Evolutionary conservation across 495 filamentous ascomycete species (phyloP), one percentile per base, ranked within the genome.

Genomic region (Neurospora sp.): DNA sequence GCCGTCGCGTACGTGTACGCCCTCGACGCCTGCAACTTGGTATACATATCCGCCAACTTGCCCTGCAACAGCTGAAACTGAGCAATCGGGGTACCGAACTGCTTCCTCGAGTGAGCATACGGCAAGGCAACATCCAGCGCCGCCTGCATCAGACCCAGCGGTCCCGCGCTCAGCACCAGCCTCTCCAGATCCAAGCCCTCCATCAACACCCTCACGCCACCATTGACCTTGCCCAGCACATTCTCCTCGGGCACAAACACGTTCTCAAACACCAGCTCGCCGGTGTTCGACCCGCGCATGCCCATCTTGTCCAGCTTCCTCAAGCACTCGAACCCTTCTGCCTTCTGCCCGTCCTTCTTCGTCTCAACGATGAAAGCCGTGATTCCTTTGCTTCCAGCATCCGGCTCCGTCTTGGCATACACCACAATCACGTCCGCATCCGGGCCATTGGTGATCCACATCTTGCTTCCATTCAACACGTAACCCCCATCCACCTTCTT

Each of bases 361-460:
- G 89, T 91, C 77, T 97, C 90, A 31, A 98, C 92, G 65, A 99
- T 85, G 82, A 98, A 97, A 45, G 95, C 96, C 0, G 95, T 96
- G 81, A 99, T 97, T 65, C 96, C 96, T 82, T 96, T 97, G 74
- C 90, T 93, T 22, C 86, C 95, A 71, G 85, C 88, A 10, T 90
- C 86, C 20, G 95, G 95, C 53, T 89, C 87, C 7, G 96, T 97
- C 84, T 99, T 99, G 22, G 96, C 96, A 81, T 99, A 99, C 27
- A 99, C 94, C 69, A 99, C 87, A 16, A 98, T 87, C 38, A 90
- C 85, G 80, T 97, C 88, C 53, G 94, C 96, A 76, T 98, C 96
- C 18, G 96, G 96, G 16, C 96, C 96, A 78, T 99, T 99, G 38
- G 96, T 99, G 74, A 99, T 99, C 96, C 96, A 99, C 96, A 99